phyloP scores from a whole-genome alignment of 345 rosid genomes.

The Salix arbutifolia region DNA sequence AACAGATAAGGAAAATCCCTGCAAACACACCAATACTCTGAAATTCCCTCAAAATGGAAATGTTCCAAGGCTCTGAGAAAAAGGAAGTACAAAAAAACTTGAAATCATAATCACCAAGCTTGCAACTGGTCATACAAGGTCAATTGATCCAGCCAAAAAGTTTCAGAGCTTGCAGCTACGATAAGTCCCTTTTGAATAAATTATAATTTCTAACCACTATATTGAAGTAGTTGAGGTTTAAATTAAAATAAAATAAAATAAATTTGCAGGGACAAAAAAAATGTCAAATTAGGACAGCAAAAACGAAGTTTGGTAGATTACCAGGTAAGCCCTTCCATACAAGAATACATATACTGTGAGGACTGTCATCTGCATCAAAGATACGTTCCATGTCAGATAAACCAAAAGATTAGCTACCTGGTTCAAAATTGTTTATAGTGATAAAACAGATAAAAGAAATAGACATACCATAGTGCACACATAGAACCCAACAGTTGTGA shows the following conservation, averaged over 20 bases:
- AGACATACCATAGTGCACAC: slow-evolving; percentile 90
- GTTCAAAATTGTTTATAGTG: slow-evolving; percentile 5
- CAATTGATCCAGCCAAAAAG: background rate
- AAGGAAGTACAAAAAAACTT: background rate
- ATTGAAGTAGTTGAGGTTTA: background rate
- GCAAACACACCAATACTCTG: background rate
- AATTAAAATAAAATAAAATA: background rate
- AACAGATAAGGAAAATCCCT: background rate
- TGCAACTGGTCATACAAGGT: background rate
- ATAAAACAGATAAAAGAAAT: background rate
- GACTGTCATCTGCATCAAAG: slow-evolving; percentile 87
- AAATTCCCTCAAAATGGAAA: too few species aligned
- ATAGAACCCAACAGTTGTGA: slow-evolving; percentile 93
- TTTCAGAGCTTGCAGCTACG: background rate
- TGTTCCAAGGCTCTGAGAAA: background rate
- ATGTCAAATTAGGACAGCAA: background rate
- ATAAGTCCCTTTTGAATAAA: background rate
- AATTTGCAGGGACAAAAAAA: background rate
- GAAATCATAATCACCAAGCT: background rate
- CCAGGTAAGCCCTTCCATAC: slow-evolving; percentile 93
- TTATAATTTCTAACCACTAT: too few species aligned
- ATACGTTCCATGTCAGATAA: slow-evolving; percentile 19
- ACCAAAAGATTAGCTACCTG: slow-evolving; percentile 4
- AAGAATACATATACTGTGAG: slow-evolving; percentile 85
- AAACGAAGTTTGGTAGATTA: slow-evolving; percentile 31